phyloP scores from a whole-genome alignment of 2,329 filamentous ascomycete genomes.

The Pseudogymnoascus sp. region DNA sequence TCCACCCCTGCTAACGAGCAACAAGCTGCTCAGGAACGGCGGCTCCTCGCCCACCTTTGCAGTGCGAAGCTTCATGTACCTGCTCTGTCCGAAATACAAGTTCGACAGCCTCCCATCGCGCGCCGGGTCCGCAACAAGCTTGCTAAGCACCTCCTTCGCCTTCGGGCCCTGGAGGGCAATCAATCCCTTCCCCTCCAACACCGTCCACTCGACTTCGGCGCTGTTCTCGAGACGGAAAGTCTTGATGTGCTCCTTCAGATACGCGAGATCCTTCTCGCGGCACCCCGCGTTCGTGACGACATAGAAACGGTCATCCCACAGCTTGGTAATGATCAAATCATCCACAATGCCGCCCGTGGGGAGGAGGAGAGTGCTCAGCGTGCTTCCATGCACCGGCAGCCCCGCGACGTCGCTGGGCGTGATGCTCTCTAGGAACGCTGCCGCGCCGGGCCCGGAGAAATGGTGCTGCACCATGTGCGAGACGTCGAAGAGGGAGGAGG shows the following conservation, averaged over 20 bases:
- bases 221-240: conserved; percentile 44
- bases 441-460: conserved; percentile 71
- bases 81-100: conserved; percentile 75
- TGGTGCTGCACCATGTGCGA: conserved; percentile 93
- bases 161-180: conserved; percentile 85
- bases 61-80: conserved; percentile 52
- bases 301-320: conserved; percentile 71
- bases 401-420: conserved; percentile 66
- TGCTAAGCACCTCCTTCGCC: conserved; percentile 59
- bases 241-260: conserved; percentile 62
- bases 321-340: conserved; percentile 80
- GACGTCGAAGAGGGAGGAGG: conserved; percentile 90
- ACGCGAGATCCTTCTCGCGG: conserved; percentile 77
- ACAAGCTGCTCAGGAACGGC: conserved; percentile 31
- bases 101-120: conserved; percentile 48
- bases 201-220: conserved; percentile 56
- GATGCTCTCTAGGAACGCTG: conserved; percentile 72
- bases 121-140: conserved; percentile 45
- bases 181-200: conserved; percentile 66
- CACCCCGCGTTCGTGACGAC: conserved; percentile 94
- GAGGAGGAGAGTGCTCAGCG: conserved; percentile 76
- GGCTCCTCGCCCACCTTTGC: conserved; percentile 41
- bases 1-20: conserved; percentile 79
- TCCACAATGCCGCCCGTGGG: conserved; percentile 89
- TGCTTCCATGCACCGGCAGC: conserved; percentile 61